Conservation (phyloP, 208 protist species). For the Leishmania mexicana region DNA sequence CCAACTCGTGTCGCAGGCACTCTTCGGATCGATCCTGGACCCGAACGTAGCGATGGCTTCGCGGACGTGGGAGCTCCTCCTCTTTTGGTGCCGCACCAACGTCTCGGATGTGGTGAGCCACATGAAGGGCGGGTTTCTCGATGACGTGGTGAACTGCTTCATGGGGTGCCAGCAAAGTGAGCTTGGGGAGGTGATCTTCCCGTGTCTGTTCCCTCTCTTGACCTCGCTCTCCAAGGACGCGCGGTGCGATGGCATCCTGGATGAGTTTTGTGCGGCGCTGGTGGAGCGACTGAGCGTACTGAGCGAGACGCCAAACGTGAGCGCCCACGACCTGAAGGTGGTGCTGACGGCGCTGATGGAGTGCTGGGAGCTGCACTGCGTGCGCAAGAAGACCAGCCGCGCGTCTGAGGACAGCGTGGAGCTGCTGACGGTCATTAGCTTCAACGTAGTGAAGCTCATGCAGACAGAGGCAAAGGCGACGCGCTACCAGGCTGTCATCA, state of each 20-base stretch:
- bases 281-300: slow-evolving; percentile 61
- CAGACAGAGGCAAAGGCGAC: slow-evolving; percentile 35
- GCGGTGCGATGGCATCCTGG: slow-evolving; percentile 55
- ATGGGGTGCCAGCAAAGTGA: slow-evolving; percentile 59
- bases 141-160: slow-evolving; percentile 77
- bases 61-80: slow-evolving; percentile 80
- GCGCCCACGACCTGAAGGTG: slow-evolving; percentile 58
- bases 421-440: slow-evolving; percentile 72
- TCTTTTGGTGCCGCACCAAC: slow-evolving; percentile 71
- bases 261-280: slow-evolving; percentile 82
- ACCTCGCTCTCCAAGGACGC: slow-evolving; percentile 76
- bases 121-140: slow-evolving; percentile 66
- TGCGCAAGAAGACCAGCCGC: slow-evolving; percentile 55
- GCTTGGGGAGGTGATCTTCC: slow-evolving; percentile 79
- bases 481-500: slow-evolving; percentile 38
- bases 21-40: slow-evolving; percentile 58
- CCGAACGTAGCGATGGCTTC: slow-evolving; percentile 47
- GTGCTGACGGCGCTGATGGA: slow-evolving; percentile 65
- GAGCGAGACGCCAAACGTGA: slow-evolving; percentile 64
- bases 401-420: slow-evolving; percentile 51
- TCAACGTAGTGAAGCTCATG: slow-evolving; percentile 42
- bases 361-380: slow-evolving; percentile 86
- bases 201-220: slow-evolving; percentile 78
- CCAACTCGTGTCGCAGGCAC: slow-evolving; percentile 50
- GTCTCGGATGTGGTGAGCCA: slow-evolving; percentile 50